Conservation (phyloP, 148 eudicot species). For the Rhododendron kiyosumense region DNA sequence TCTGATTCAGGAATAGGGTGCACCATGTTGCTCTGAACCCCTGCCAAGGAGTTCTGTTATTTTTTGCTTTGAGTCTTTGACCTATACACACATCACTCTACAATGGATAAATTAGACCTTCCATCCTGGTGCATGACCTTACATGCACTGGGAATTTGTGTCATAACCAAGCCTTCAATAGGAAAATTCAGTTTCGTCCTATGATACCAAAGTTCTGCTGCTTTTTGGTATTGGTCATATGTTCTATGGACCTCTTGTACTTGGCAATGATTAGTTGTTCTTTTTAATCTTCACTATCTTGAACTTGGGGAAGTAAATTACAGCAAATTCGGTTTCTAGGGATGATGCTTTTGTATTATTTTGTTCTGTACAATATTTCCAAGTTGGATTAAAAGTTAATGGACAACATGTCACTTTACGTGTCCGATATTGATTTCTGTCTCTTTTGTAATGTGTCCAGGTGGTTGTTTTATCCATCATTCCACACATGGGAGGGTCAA, state of each 20-base stretch:
- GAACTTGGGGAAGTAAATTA: not conserved
- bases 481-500: slow-evolving; percentile 52
- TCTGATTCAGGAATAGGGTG: not conserved
- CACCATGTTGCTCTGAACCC: not conserved
- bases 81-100: not conserved
- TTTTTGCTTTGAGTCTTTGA: not conserved
- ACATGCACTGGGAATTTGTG: not conserved
- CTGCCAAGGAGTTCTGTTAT: not conserved
- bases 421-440: not conserved
- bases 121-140: not conserved
- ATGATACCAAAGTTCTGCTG: not conserved
- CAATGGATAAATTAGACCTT: not conserved
- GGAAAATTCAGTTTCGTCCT: not conserved
- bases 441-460: slow-evolving; percentile 30
- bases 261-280: not conserved
- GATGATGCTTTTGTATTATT: not conserved
- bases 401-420: not conserved
- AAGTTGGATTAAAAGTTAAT: not conserved
- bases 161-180: not conserved
- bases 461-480: slow-evolving; percentile 53
- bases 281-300: not conserved
- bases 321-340: not conserved
- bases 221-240: too few relatives aligned
- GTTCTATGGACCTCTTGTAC: not conserved
- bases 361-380: not conserved